Conservation (phyloP, 2,329 filamentous ascomycete genomes). For the Arthrobotrys pseudoclavata region DNA sequence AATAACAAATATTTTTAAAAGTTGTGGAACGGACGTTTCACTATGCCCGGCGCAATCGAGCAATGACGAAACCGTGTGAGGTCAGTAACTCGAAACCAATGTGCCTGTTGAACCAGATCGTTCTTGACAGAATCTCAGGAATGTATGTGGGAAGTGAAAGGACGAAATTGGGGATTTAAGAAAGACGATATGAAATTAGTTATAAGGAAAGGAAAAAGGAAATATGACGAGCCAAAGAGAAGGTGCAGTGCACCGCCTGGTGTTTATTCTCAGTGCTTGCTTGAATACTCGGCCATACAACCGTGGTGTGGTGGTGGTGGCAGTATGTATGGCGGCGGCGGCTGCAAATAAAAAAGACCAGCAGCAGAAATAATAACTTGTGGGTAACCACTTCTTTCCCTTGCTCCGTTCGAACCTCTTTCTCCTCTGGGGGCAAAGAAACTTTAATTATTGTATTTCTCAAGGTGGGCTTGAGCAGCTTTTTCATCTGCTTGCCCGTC, state of each 20-base stretch:
- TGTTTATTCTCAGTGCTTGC: conserved; percentile 47
- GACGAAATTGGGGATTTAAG: conserved; percentile 45
- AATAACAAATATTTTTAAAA: conserved; percentile 51
- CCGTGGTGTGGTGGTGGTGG: conserved; percentile 55
- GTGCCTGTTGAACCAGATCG: conserved; percentile 40
- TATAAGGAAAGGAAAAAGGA: conserved; percentile 39
- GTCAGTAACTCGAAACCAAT: conserved; percentile 59
- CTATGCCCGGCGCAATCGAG: conserved; percentile 58
- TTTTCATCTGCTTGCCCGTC: conserved; percentile 60
- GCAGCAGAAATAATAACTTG: conserved; percentile 30
- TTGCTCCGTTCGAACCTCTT: conserved; percentile 35
- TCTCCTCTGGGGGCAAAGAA: conserved; percentile 51
- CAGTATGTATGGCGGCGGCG: conserved; percentile 56
- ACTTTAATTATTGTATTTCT: conserved; percentile 49
- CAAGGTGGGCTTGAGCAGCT: conserved; percentile 58
- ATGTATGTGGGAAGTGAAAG: conserved; percentile 23
- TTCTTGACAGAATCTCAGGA: conserved; percentile 34
- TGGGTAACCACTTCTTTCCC: conserved; percentile 48
- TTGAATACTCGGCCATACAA: conserved; percentile 25
- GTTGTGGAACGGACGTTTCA: conserved; percentile 55
- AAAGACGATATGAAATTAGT: conserved; percentile 41
- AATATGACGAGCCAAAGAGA: conserved; percentile 41
- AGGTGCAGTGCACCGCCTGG: conserved; percentile 56
- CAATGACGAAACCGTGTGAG: conserved; percentile 60
- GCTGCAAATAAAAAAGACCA: conserved; percentile 49